Evolutionary conservation across 805 yeast genomes (phyloP), one percentile per base, ranked within the genome.

Genomic region (Danielia reshetovae): DNA sequence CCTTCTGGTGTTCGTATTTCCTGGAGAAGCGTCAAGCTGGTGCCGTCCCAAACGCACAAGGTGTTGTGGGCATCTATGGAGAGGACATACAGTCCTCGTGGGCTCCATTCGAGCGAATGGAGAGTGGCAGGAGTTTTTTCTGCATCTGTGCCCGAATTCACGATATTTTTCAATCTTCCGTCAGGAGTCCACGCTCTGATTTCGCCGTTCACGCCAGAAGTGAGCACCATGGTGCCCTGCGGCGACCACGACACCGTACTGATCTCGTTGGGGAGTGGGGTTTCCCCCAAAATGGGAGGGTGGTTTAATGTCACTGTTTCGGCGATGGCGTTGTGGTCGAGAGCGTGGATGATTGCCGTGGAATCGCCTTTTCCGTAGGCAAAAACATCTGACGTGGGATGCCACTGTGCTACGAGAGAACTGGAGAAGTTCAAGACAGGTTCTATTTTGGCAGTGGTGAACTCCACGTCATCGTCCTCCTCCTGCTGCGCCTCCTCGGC

Each of bases 111-210:
- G 4, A 83, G 59, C 2, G 68, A 52, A 7, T 77, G 48, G 1
- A 87, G 68, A 0, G 89, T 24, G 4, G 56, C 48, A 4, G 56
- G 47, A 7, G 38, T 41, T 10, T 25, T 28, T n/a, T 19, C 34
- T 2, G 38, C 15, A 12, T 39, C 50, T 9, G 45, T 29, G 23
- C 38, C 39, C n/a, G 43, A 42, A 30, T 56, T 62, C 23, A 63
- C 63, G 12, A 66, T 52, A 40, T 77, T 80, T 39, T 74, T 65
- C 24, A 86, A 62, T 19, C 72, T 70, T 0, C 95, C 95, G 30
- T 77, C 81, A 0, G 74, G 66, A 8, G 79, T 72, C 95, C 95
- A 88, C n/a, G 85, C 64, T 36, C 90, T 62, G 7, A 88, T 49
- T 47, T 83, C 90, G 10, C 96, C 96, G 49, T 71, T 71, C 35